Evolutionary conservation across 2,329 filamentous ascomycete genomes (phyloP).

Genomic region (Erysiphe pulchra): DNA sequence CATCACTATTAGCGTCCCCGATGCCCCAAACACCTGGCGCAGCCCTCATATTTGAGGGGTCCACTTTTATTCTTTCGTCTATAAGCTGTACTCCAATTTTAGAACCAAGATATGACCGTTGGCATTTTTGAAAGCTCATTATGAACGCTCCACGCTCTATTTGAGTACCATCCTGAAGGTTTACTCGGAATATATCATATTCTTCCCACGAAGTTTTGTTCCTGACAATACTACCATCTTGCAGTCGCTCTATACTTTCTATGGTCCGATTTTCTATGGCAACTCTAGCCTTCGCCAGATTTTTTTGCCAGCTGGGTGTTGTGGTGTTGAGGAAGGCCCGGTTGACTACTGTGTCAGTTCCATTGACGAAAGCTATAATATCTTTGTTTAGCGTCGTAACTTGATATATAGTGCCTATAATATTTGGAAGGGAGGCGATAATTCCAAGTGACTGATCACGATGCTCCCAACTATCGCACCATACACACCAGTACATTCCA

Average conservation of each 20-base stretch:
- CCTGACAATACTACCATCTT: neutral
- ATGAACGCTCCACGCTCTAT: neutral
- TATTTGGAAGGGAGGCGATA: neutral
- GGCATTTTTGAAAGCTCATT: neutral
- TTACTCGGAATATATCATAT: neutral
- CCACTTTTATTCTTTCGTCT: neutral
- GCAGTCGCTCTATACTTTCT: neutral
- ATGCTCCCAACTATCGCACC: conserved; percentile 1
- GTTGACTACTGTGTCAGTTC: neutral
- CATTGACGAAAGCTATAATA: neutral
- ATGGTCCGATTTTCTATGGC: neutral
- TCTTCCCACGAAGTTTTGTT: neutral
- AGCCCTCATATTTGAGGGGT: neutral
- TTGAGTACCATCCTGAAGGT: neutral
- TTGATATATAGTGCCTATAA: neutral
- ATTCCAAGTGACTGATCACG: neutral
- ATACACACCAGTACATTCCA: neutral
- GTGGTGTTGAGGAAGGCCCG: neutral
- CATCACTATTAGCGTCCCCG: neutral
- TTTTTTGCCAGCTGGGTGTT: neutral
- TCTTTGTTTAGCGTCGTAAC: neutral
- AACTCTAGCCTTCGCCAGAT: neutral
- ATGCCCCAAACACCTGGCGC: neutral
- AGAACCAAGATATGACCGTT: neutral
- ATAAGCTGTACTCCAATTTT: neutral